These are phyloP conservation scores for Penicillium chermesinum DNA, from an alignment of 495 filamentous ascomycete genomes.

Conservation along the genomic window DNA sequence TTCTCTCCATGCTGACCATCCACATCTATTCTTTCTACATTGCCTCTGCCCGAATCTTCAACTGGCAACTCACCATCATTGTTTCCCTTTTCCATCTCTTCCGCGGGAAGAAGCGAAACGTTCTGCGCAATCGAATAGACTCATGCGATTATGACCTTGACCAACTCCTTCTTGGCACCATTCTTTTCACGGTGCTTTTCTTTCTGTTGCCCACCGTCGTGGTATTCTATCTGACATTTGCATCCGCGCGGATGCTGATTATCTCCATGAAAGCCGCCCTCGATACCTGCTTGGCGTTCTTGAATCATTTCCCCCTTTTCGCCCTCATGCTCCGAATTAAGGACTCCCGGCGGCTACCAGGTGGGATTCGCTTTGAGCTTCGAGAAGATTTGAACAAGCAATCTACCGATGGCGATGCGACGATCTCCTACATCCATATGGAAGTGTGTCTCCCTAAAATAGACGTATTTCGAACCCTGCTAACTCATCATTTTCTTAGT, in stretches of 20 bases:
- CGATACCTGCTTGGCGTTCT: conserved; percentile 84
- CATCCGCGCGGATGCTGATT: conserved; percentile 87
- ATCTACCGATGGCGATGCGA: conserved; percentile 15
- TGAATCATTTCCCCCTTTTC: conserved; percentile 98
- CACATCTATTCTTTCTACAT: conserved; percentile 99
- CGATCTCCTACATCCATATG: conserved; percentile 71
- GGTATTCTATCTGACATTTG: conserved; percentile 96
- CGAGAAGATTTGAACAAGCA: conserved; percentile 47
- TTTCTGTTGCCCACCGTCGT: conserved; percentile 92
- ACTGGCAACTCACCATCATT: conserved; percentile 96
- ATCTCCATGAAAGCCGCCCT: conserved; percentile 85
- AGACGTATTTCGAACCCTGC: conserved; percentile 1
- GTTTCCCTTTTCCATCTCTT: conserved; percentile 97
- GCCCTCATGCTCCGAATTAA: conserved; percentile 95
- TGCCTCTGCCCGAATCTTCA: conserved; percentile 91
- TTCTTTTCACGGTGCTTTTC: conserved; percentile 92
- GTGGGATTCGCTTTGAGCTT: conserved; percentile 90
- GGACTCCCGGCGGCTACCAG: conserved; percentile 83
- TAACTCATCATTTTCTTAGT: conserved; percentile 45
- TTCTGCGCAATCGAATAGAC: conserved; percentile 94
- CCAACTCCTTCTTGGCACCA: conserved; percentile 92
- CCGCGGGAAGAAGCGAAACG: conserved; percentile 94
- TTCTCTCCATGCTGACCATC: conserved; percentile 84
- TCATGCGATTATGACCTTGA: conserved; percentile 99
- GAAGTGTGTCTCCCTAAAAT: conserved; percentile 49